A percentile compares a stretch with the other conserved stretches of the same genome.
phyloP scores from a whole-genome alignment of 495 filamentous ascomycete genomes.

The Daldinia bambusicola region DNA sequence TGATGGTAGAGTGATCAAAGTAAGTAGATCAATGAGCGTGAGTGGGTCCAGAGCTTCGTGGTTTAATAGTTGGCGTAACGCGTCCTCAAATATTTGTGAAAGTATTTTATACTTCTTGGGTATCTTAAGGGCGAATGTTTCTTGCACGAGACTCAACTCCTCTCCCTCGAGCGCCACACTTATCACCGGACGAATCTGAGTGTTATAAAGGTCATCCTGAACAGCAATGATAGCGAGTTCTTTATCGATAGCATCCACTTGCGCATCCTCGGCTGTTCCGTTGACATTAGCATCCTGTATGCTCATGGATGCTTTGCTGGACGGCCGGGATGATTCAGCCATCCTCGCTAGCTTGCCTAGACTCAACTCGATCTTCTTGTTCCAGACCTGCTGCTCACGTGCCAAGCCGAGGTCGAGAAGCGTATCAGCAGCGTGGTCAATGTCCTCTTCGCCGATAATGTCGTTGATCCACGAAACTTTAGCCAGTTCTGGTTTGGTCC shows the following conservation, averaged over 20 bases:
- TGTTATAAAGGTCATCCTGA: slow-evolving; percentile 75
- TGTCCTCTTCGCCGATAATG: slow-evolving; percentile 76
- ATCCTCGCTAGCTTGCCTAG: slow-evolving; percentile 83
- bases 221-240: slow-evolving; percentile 72
- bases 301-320: slow-evolving; percentile 48
- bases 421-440: slow-evolving; percentile 71
- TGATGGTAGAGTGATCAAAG: slow-evolving; percentile 66
- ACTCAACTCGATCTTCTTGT: slow-evolving; percentile 89
- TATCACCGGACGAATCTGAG: slow-evolving; percentile 63
- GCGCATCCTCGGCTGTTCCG: slow-evolving; percentile 47
- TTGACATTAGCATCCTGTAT: slow-evolving; percentile 41
- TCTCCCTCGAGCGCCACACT: slow-evolving; percentile 79
- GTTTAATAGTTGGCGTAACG: slow-evolving; percentile 71
- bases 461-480: slow-evolving; percentile 97
- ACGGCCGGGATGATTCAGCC: slow-evolving; percentile 60
- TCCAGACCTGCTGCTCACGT: slow-evolving; percentile 82
- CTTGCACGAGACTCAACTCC: slow-evolving; percentile 76
- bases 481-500: slow-evolving; percentile 71
- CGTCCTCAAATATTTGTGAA: slow-evolving; percentile 69
- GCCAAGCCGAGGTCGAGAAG: slow-evolving; percentile 71
- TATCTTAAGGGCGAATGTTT: slow-evolving; percentile 67
- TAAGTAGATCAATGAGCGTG: slow-evolving; percentile 83
- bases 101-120: slow-evolving; percentile 71
- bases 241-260: slow-evolving; percentile 63
- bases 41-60: slow-evolving; percentile 73